Conservation (phyloP, 164 flowering plant genomes). For the Kalanchoe fedtschenkoi region DNA sequence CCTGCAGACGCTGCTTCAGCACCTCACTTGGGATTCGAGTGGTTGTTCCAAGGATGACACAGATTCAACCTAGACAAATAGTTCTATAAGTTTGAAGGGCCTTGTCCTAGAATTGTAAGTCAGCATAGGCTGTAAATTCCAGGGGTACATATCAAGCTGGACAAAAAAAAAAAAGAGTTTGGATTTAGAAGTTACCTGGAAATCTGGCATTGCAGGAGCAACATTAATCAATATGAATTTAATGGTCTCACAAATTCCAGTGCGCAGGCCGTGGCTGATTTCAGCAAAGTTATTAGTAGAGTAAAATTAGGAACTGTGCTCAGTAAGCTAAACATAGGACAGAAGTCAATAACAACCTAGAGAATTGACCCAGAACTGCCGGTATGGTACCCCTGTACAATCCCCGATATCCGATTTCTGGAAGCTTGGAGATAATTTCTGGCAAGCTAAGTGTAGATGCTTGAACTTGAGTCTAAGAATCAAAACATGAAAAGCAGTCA, state of each 20-base stretch:
- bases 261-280: conserved; percentile 89
- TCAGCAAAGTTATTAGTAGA: conserved; percentile 12
- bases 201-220: conserved; percentile 80
- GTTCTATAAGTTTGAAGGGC: neutral
- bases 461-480: conserved; percentile 80
- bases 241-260: conserved; percentile 95
- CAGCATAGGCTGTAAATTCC: neutral
- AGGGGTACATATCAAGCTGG: neutral
- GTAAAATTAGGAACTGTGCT: neutral
- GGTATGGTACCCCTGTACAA: conserved; percentile 89
- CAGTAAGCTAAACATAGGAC: conserved; percentile 8
- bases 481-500: conserved; percentile 5
- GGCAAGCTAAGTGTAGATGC: conserved; percentile 90
- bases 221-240: conserved; percentile 67
- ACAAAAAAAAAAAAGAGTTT: neutral
- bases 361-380: conserved; percentile 91
- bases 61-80: conserved; percentile 68
- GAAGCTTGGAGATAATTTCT: conserved; percentile 70
- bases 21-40: conserved; percentile 97
- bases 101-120: too few relatives aligned
- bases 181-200: conserved; percentile 49
- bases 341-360: conserved; percentile 42
- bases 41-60: conserved; percentile 84
- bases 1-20: conserved; percentile 88
- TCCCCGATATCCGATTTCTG: conserved; percentile 72